phyloP scores from a whole-genome alignment of 1,284 basidiomycete genomes.

The Rhodotorula mucilaginosa region DNA sequence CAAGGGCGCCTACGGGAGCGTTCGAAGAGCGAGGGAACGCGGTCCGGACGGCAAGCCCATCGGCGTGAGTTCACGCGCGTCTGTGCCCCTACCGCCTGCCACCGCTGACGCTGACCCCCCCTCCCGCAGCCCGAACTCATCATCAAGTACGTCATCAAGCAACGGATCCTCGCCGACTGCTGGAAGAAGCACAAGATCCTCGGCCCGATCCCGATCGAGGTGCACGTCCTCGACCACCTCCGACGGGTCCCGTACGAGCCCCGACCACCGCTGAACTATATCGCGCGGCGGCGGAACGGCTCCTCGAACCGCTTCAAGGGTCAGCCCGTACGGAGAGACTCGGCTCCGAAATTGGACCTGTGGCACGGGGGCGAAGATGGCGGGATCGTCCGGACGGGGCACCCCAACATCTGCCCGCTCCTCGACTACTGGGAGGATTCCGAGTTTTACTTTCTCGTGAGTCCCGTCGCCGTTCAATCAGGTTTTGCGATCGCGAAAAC shows the following conservation, averaged over 20 bases:
- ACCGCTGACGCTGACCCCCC: no score
- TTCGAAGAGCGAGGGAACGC: conserved; percentile 82
- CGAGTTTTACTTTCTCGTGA: conserved; percentile 86
- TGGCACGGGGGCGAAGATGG: conserved; percentile 27
- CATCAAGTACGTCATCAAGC: conserved; percentile 98
- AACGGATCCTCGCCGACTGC: conserved; percentile 94
- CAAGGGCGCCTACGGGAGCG: conserved; percentile 93
- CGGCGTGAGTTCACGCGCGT: conserved; percentile 61
- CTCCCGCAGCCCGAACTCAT: conserved; percentile 60
- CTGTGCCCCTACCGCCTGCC: no score
- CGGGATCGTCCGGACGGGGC: conserved; percentile 56
- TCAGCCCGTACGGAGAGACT: conserved; percentile 16
- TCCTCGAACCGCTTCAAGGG: neutral
- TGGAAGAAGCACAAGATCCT: conserved; percentile 95
- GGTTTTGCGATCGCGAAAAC: neutral
- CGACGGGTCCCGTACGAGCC: conserved; percentile 72
- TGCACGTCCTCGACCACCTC: conserved; percentile 87
- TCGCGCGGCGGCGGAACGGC: neutral
- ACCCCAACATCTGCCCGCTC: conserved; percentile 88
- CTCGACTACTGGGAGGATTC: conserved; percentile 97
- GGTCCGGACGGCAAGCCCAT: conserved; percentile 65
- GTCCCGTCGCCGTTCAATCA: neutral
- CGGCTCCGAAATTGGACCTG: conserved; percentile 27
- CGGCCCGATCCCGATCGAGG: conserved; percentile 97
- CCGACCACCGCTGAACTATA: conserved; percentile 46